Conservation (phyloP, 129 eudicot genomes). For the Centrapalus pauciflorus region DNA sequence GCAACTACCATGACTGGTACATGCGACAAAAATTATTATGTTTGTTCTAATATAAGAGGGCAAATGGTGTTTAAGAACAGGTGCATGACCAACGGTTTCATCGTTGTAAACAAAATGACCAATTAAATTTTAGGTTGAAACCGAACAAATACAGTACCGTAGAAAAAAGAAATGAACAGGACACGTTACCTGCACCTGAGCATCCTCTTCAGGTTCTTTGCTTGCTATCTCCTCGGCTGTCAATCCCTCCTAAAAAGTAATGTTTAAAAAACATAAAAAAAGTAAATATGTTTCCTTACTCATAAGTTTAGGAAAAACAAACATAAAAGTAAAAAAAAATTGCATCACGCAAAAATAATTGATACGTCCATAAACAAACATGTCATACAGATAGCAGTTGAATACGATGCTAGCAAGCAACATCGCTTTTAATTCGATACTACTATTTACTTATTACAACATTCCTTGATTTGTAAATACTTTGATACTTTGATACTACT, state of each 20-base stretch:
- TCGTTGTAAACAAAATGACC: too few species aligned
- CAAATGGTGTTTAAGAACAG: too few species aligned
- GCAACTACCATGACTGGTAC: too few species aligned
- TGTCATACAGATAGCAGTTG: neutral
- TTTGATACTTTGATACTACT: too few species aligned
- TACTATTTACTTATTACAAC: too few species aligned
- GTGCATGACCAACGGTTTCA: too few species aligned
- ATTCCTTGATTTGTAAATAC: neutral
- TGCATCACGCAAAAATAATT: neutral
- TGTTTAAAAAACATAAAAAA: neutral
- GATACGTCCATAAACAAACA: neutral
- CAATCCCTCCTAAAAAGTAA: conserved; percentile 62
- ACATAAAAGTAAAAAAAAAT: neutral
- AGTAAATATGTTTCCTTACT: neutral
- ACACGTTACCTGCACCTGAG: conserved; percentile 59
- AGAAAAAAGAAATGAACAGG: neutral
- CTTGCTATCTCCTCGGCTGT: conserved; percentile 82
- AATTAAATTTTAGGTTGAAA: neutral
- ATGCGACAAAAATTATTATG: too few species aligned
- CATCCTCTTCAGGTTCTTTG: conserved; percentile 81
- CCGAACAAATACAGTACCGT: neutral
- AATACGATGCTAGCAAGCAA: too few species aligned
- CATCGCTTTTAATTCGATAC: too few species aligned
- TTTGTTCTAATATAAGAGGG: too few species aligned
- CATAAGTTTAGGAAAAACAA: neutral